Base-by-base conservation (phyloP, 768 basidiomycete genomes). In the Rhodosporidiobolus odoratus region DNA sequence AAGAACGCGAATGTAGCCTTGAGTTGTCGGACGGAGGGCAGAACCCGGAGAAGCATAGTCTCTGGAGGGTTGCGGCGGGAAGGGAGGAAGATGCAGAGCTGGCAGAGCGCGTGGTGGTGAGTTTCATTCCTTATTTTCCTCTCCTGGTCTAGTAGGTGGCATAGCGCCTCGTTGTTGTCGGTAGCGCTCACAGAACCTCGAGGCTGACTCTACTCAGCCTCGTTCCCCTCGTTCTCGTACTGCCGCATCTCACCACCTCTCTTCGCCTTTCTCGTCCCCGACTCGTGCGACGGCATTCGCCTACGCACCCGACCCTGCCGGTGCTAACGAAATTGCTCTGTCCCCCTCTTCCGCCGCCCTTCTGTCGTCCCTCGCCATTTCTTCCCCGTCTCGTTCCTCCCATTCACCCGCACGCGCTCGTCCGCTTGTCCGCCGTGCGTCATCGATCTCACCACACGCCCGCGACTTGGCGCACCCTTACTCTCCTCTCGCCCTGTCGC, bases 101-200 rank as follows among this genome's bases (percentile, higher is more conserved):
- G 15, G 12, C 65, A 43, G n/a, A 27, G 12, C 27, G 58, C 7
- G 45, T 70, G 40, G 73, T 74, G 2, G 73, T 74, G 54, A 56
- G 73, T 63, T 10, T 10, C 23, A 15, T 21, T 27, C 34, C 10
- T 23, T 23, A 19, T 40, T 27, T n/a, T 32, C 37, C 45, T 30
- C 30, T 30, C 21, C 30, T 10, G 6, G 25, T 0, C 32, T 45
- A 4, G 41, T 5, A 1, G 25, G n/a, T 45, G 53, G 34, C 63
- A 12, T 27, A 45, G 30, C 21, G 34, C 21, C 40, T 30, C 5
- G 4, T n/a, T n/a, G 23, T 50, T n/a, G 48, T 50, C n/a, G 15
- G 48, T 17, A 50, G 23, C 48, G 12, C 48, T 13, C 5, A 30
- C 27, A 53, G 43, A 45, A 45, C 48, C 7, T 23, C 23, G 48